Evolutionary conservation across 192 early-diverging fungal species (phyloP).

Genomic region (Spizellomyces sp.): DNA sequence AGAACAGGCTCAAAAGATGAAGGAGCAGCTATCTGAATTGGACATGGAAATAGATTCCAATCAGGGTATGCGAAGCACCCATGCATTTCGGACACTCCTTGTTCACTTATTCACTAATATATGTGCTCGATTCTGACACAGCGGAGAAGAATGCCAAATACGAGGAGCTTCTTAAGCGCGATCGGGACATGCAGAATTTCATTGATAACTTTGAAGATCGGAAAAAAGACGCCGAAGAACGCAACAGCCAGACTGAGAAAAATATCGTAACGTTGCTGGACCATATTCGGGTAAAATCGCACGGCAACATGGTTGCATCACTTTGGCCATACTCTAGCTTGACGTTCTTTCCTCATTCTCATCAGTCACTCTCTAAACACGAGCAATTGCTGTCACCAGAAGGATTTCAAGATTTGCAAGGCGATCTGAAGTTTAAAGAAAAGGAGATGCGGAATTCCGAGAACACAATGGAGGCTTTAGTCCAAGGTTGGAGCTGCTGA

Average conservation of each 20-base stretch:
- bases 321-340: not conserved
- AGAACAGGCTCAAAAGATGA: constrained; percentile 42
- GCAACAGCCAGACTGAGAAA: constrained; percentile 39
- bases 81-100: not conserved
- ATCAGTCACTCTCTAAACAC: constrained; percentile 3
- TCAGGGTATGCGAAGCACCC: constrained; percentile 25
- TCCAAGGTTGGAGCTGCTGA: constrained; percentile 32
- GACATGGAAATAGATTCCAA: constrained; percentile 50
- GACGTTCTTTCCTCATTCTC: not conserved
- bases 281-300: constrained; percentile 33
- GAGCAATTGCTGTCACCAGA: constrained; percentile 45
- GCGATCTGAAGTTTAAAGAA: constrained; percentile 63
- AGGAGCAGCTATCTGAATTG: constrained; percentile 49
- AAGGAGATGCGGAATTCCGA: constrained; percentile 64
- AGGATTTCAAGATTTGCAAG: constrained; percentile 53
- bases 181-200: constrained; percentile 61
- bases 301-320: not conserved
- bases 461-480: constrained; percentile 54
- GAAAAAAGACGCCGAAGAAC: constrained; percentile 34
- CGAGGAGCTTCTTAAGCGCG: constrained; percentile 62
- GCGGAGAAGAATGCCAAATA: constrained; percentile 57
- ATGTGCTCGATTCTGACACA: constrained; percentile 1
- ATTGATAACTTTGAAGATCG: constrained; percentile 50
- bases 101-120: not conserved
- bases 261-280: constrained; percentile 47